Evolutionary conservation across 441 rosid species (phyloP).

Genomic region (Erodium moschatum): DNA sequence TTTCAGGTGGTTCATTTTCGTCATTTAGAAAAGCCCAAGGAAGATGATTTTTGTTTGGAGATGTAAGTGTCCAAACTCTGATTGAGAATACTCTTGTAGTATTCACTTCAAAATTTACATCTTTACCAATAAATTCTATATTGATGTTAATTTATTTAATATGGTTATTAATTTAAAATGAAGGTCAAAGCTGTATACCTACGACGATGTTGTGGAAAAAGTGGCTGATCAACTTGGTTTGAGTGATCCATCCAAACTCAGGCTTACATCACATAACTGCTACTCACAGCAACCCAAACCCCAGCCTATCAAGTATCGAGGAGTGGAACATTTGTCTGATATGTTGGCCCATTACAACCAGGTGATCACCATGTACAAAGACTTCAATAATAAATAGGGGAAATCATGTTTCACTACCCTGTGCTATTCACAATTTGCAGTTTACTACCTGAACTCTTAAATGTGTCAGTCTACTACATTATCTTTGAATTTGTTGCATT

Average conservation of each 20-base stretch:
- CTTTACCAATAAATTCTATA: background rate
- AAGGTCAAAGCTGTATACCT: constrained; percentile 58
- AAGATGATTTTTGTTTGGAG: constrained; percentile 57
- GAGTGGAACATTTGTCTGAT: constrained; percentile 53
- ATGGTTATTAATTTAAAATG: background rate
- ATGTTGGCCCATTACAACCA: constrained; percentile 70
- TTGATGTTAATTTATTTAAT: constrained; percentile 10
- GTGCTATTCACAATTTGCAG: too few relatives aligned
- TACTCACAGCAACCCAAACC: constrained; percentile 76
- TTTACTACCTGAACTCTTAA: too few relatives aligned
- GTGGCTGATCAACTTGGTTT: constrained; percentile 48
- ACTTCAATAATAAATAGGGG: background rate
- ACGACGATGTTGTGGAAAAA: constrained; percentile 66
- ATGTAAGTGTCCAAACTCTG: constrained; percentile 38
- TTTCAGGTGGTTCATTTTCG: constrained; percentile 59
- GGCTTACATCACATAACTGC: constrained; percentile 69
- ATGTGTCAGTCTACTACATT: too few relatives aligned
- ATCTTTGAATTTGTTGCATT: too few relatives aligned
- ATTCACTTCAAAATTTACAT: background rate
- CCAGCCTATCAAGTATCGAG: constrained; percentile 64
- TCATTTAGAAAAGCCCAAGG: constrained; percentile 63
- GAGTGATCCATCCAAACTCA: constrained; percentile 64
- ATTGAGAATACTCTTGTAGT: background rate
- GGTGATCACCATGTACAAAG: constrained; percentile 25
- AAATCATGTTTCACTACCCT: too few relatives aligned